Conservation (phyloP, 345 rosid genomes). For the Mallotus nudiflorus region DNA sequence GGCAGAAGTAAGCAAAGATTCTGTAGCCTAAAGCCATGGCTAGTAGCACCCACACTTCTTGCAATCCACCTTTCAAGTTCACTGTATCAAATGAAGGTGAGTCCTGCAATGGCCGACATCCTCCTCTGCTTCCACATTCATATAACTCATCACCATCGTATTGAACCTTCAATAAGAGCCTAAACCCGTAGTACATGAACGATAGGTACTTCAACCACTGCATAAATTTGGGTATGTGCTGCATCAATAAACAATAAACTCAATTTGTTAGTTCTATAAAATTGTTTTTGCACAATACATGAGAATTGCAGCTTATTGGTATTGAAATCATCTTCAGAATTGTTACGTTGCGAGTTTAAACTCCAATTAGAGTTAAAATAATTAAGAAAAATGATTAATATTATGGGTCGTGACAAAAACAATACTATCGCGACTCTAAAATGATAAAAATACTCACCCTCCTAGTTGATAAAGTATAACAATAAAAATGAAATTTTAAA, state of each 20-base stretch:
- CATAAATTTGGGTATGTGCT: constrained; percentile 86
- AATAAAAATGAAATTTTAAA: too few relatives aligned
- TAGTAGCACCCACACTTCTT: constrained; percentile 85
- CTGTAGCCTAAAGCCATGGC: constrained; percentile 82
- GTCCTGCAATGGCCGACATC: constrained; percentile 69
- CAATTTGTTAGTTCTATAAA: too few relatives aligned
- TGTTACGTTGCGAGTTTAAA: too few relatives aligned
- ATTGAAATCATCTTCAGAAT: too few relatives aligned
- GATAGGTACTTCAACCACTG: constrained; percentile 78
- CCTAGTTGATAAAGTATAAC: too few relatives aligned
- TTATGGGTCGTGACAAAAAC: too few relatives aligned
- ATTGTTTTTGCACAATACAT: too few relatives aligned
- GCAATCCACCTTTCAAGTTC: constrained; percentile 71
- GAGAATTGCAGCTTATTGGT: too few relatives aligned
- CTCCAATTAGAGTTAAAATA: too few relatives aligned
- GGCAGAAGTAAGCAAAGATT: constrained; percentile 66
- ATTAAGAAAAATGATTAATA: too few relatives aligned
- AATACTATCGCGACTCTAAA: too few relatives aligned
- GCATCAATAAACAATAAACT: constrained; percentile 24
- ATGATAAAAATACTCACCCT: too few relatives aligned
- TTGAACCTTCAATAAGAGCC: constrained; percentile 82
- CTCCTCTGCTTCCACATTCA: constrained; percentile 72
- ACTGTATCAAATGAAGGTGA: constrained; percentile 79
- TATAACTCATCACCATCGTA: constrained; percentile 69
- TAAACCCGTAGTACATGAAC: constrained; percentile 83